Evolutionary conservation across 129 eudicot species (phyloP), one percentile per base, ranked within the genome.

Genomic region (Artemisia annua): DNA sequence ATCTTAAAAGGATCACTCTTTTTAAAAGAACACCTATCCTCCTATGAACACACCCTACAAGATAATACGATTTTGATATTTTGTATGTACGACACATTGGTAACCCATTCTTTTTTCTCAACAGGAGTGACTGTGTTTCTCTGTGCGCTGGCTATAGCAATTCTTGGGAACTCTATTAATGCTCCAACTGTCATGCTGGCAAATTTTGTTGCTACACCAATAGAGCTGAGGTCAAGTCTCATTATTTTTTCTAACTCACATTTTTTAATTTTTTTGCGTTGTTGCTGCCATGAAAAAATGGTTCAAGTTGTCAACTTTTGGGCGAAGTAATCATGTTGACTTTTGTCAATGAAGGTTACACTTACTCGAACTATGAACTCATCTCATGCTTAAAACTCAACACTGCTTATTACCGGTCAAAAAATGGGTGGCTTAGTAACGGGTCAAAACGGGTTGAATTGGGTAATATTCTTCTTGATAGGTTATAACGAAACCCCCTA

Each of bases 121-220:
- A 81, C 87, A 93, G 98, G 99, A 73, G 96, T 94, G 52, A 80
- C 99, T 11, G 82, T 94, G 63, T 88, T 94, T 73, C 82, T 94
- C 2, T 90, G 99, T 64, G 88, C 80, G 69, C 17, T 90, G 78
- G 99, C 97, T 16, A 86, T 94, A 83, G 92, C 97, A 54, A 50
- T 86, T 61, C 90, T 94, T 32, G 86, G 97, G 83, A 75, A 82
- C 59, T 78, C 52, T 62, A 69, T 91, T 51, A 89, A 94, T 85
- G 91, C 94, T 72, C 91, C 99, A 44, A 86, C 95, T 64, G 85
- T 94, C 20, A 80, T 94, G 96, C 80, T 94, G 39, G 83, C 88
- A 39, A 94, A 94, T 53, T 90, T 94, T 72, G 71, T 90, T 77
- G 97, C 86, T 79, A 94, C 99, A 78, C 99, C 99, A 13, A 60